Conservation (phyloP, 2,329 filamentous ascomycete species). For the Trichoderma cornu-damae region DNA sequence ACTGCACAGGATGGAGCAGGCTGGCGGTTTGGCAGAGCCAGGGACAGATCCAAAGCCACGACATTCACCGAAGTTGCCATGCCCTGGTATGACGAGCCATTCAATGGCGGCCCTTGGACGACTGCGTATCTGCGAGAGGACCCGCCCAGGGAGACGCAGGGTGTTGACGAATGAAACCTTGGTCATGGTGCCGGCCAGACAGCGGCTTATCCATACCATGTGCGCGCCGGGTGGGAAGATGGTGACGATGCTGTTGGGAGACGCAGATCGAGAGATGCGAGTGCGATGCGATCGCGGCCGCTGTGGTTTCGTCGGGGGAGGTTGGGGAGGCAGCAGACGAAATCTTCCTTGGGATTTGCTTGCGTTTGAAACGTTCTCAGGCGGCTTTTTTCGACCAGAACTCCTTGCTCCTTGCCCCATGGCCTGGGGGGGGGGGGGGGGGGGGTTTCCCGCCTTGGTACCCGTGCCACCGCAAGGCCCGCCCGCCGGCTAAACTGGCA, state of each 20-base stretch:
- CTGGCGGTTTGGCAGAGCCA: neutral
- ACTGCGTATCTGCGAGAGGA: constrained; percentile 13
- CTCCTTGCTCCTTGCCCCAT: too few relatives aligned
- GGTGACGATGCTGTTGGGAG: neutral
- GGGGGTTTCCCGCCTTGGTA: too few relatives aligned
- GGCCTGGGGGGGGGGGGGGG: too few relatives aligned
- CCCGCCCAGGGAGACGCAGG: constrained; percentile 11
- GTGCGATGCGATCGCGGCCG: neutral
- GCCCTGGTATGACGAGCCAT: constrained; percentile 16
- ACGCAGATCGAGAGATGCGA: neutral
- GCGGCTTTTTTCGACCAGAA: too few relatives aligned
- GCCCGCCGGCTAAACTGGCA: constrained; percentile 19
- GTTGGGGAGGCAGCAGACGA: neutral
- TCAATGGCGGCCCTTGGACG: constrained; percentile 11
- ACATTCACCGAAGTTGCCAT: constrained; percentile 21
- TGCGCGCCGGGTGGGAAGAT: neutral
- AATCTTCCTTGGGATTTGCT: too few relatives aligned
- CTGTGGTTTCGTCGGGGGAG: neutral
- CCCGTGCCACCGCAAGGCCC: constrained; percentile 14
- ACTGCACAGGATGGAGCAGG: constrained; percentile 6
- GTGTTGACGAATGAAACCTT: constrained; percentile 16
- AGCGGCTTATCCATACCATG: constrained; percentile 6
- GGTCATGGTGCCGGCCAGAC: constrained; percentile 10
- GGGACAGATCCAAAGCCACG: constrained; percentile 15
- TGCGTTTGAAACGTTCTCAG: too few relatives aligned